A percentile compares a stretch with the other conserved stretches of the same genome.
phyloP scores from a whole-genome alignment of 78 protist species.

The Pelomyxa schiedti region DNA sequence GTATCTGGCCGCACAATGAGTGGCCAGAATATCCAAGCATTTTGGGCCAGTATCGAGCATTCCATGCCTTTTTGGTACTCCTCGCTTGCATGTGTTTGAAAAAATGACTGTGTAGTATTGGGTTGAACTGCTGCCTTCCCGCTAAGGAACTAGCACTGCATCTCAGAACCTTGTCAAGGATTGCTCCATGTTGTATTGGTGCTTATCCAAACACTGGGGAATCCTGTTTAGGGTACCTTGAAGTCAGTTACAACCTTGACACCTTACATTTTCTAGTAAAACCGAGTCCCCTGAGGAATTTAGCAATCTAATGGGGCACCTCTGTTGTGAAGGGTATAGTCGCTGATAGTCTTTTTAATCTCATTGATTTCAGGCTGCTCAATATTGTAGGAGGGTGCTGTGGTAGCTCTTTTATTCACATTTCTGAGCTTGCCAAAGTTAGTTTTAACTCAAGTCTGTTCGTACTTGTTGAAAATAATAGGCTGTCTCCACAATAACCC shows the following conservation, averaged over 20 bases:
- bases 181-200: conserved; percentile 9
- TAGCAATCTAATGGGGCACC: conserved; percentile 53
- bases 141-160: conserved; percentile 84
- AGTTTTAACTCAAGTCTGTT: no score
- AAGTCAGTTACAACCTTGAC: no score
- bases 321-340: conserved; percentile 57
- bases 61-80: conserved; percentile 26
- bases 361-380: no score
- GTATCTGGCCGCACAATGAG: conserved; percentile 88
- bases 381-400: conserved; percentile 97
- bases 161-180: conserved; percentile 44
- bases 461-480: neutral
- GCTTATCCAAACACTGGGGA: conserved; percentile 92
- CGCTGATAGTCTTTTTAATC: no score
- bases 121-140: conserved; percentile 97
- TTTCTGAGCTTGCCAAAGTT: conserved; percentile 62
- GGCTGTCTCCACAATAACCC: neutral
- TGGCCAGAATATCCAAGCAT: conserved; percentile 95
- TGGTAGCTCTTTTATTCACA: conserved; percentile 93
- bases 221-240: neutral
- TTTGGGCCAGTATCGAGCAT: conserved; percentile 63
- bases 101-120: conserved; percentile 41
- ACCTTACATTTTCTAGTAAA: conserved; percentile 29
- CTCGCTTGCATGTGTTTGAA: no score
- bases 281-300: conserved; percentile 80